Evolutionary conservation across 164 flowering plant genomes (phyloP), one percentile per base, ranked within the genome.

Genomic region (Echeveria elegans): DNA sequence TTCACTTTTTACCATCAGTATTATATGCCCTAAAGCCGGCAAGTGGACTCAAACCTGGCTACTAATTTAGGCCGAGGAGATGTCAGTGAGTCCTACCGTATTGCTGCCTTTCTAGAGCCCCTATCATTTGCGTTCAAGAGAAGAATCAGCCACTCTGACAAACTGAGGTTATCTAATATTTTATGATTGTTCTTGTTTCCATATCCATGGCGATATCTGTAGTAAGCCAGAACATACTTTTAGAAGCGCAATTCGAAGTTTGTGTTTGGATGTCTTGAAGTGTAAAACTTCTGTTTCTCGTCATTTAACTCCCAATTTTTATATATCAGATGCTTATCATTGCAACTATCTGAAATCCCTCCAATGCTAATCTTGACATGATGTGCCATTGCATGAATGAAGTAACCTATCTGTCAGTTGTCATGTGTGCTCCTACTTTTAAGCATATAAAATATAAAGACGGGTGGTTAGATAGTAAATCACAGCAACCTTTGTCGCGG

Each of bases 91-190:
- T 68, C 97, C 99, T 64, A 80, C 80, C 75, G 71, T 94, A 72
- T 86, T 88, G 32, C 70, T 94, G 71, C 99, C 97, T n/a, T 66
- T 88, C 92, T 53, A 91, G 91, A 82, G 81, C n/a, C 80, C 6
- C 2, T 84, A 5, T 84, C 96, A 19, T 80, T 90, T 79, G 97
- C 95, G 23, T 91, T 94, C 77, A 94, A 94, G 80, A 93, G 99
- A 7, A 81, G 80, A 26, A 82, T 88, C 53, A 63, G 82, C 76
- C 88, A 87, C 74, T 82, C 85, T 31, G 88, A 89, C 77, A 94
- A 94, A 75, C 75, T 89, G 77, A 94, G 97, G 99, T 91, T 24
- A 32, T 65, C 58, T 5, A 16, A 19, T 47, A 16, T 4, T 4
- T 18, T 29, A 11, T 43, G 30, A n/a, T 18, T 1, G 4, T 40